Evolutionary conservation across 768 basidiomycete genomes (phyloP).

Genomic region (Auricularia heimuer): DNA sequence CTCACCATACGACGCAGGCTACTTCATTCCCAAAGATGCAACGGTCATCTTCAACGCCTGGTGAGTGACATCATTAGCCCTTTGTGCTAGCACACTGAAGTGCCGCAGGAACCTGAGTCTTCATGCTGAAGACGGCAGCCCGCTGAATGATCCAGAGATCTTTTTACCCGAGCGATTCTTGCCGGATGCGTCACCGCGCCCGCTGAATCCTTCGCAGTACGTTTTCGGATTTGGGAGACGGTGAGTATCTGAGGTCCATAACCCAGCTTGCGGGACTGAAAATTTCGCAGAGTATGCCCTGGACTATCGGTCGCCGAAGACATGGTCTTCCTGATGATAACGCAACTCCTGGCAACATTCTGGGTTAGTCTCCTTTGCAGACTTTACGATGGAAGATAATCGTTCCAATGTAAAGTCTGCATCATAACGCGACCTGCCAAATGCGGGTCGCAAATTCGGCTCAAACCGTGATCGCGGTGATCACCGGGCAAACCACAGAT

Average conservation of each 20-base stretch:
- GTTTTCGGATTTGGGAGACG: background rate
- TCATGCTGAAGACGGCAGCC: slow-evolving; percentile 10
- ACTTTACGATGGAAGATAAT: too few species aligned
- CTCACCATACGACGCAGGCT: slow-evolving; percentile 4
- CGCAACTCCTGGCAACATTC: background rate
- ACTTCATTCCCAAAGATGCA: slow-evolving; percentile 5
- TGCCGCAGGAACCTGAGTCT: background rate
- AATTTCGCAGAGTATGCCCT: background rate
- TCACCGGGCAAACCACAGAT: too few species aligned
- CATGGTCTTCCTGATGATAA: background rate
- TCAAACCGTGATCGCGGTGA: too few species aligned
- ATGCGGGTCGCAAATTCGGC: too few species aligned
- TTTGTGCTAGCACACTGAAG: too few species aligned
- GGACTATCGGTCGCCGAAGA: background rate
- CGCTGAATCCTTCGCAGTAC: background rate
- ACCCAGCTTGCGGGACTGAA: background rate
- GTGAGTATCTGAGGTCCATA: background rate
- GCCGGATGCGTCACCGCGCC: background rate
- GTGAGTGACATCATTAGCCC: background rate
- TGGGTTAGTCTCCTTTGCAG: too few species aligned
- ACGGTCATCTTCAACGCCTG: slow-evolving; percentile 9
- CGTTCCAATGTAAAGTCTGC: too few species aligned
- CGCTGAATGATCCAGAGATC: slow-evolving; percentile 11
- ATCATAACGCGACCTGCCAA: too few species aligned
- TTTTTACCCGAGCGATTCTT: slow-evolving; percentile 14